Conservation (phyloP, 345 rosid species). For the Citrus sp. region DNA sequence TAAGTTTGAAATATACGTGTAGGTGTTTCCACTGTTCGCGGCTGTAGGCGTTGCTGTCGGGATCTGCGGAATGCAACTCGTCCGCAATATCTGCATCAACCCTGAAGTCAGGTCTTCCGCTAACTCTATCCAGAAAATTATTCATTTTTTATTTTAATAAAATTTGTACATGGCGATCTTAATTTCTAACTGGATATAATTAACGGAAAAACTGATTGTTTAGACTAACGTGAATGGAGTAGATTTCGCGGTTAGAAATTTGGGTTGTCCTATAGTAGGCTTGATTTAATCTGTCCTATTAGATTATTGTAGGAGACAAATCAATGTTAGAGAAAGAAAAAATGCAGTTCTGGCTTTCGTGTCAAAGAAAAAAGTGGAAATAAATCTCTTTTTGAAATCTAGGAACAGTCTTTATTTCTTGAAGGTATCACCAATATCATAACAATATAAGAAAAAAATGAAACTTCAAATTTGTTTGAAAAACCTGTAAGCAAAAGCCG, state of each 20-base stretch:
- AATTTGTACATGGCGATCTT: background rate
- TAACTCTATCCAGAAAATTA: background rate
- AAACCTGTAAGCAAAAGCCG: background rate
- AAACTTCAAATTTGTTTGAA: background rate
- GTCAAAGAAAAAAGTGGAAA: too few species aligned
- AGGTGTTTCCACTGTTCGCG: conserved; percentile 96
- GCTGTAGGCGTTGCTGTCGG: conserved; percentile 86
- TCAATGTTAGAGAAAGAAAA: too few species aligned
- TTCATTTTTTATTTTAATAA: background rate
- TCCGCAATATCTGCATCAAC: conserved; percentile 81
- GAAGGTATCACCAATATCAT: too few species aligned
- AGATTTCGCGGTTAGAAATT: too few species aligned
- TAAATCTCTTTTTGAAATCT: too few species aligned
- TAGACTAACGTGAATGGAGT: background rate
- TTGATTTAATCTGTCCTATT: too few species aligned
- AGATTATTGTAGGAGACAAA: too few species aligned
- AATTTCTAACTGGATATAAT: background rate
- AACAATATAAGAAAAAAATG: too few species aligned
- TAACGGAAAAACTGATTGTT: background rate
- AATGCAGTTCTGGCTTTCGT: too few species aligned
- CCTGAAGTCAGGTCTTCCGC: conserved; percentile 88
- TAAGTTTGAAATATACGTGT: background rate
- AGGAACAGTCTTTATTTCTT: rapidly evolving
- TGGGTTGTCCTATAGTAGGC: too few species aligned
- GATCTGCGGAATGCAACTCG: conserved; percentile 78